A percentile compares a stretch with the other conserved stretches of the same genome.
Conservation (phyloP, 2,329 filamentous ascomycete species). For the Aspergillus sp. region DNA sequence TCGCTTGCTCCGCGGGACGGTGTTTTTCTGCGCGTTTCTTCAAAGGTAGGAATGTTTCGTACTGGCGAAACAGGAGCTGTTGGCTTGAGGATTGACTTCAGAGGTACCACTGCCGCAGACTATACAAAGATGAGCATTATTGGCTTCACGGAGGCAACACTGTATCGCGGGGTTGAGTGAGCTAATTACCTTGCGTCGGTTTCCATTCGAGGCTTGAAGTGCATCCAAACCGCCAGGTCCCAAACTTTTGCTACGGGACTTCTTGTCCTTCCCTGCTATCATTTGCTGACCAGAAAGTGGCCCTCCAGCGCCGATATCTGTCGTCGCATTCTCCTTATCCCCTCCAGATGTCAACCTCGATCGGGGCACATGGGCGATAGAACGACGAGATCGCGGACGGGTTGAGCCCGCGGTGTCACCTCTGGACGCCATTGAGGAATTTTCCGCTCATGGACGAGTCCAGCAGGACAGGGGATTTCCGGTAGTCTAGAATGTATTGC, state of each 20-base stretch:
- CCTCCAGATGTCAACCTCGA: conserved; percentile 47
- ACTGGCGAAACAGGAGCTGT: conserved; percentile 67
- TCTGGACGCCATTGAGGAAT: conserved; percentile 34
- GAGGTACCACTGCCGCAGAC: conserved; percentile 40
- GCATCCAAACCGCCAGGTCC: conserved; percentile 87
- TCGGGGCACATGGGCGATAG: conserved; percentile 63
- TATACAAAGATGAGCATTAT: conserved; percentile 25
- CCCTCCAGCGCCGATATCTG: conserved; percentile 58
- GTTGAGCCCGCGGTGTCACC: conserved; percentile 32
- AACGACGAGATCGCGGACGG: conserved; percentile 60
- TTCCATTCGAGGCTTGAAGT: conserved; percentile 71
- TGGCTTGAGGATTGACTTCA: conserved; percentile 78
- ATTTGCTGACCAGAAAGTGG: conserved; percentile 24
- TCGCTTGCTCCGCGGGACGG: conserved; percentile 33
- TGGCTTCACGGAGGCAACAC: conserved; percentile 1
- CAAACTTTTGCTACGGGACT: conserved; percentile 91
- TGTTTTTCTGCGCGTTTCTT: conserved; percentile 49
- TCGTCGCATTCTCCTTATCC: conserved; percentile 77
- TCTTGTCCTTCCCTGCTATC: conserved; percentile 52
- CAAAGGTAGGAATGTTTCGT: conserved; percentile 62
- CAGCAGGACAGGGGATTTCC: background rate
- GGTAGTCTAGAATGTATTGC: background rate
- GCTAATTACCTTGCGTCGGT: conserved; percentile 70
- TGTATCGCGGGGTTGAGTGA: conserved; percentile 6
- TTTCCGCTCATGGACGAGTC: conserved; percentile 15